Conservation (phyloP, 192 early-diverging fungal species). For the Chytriomyces sp. region DNA sequence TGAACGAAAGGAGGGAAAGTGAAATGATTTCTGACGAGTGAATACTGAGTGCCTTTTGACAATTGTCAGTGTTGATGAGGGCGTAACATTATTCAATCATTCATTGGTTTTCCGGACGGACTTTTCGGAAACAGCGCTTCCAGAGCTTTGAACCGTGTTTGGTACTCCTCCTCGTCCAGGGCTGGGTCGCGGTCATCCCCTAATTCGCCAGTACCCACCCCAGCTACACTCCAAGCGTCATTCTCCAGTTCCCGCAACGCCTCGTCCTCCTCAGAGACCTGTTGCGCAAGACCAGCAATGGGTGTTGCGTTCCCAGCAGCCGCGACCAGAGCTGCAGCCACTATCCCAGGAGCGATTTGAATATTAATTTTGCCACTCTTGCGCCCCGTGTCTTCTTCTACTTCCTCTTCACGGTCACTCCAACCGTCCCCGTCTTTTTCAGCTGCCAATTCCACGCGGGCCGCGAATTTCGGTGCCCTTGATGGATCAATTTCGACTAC, state of each 20-base stretch:
- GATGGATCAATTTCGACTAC: too few species aligned
- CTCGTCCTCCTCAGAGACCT: background rate
- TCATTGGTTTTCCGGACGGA: background rate
- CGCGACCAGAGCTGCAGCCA: background rate
- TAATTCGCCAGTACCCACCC: background rate
- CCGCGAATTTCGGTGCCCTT: too few species aligned
- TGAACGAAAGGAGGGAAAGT: too few species aligned
- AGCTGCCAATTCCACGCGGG: background rate
- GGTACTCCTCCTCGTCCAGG: background rate
- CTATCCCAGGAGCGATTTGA: background rate
- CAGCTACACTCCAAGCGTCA: background rate
- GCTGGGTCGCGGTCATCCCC: background rate
- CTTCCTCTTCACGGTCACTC: slow-evolving; percentile 20
- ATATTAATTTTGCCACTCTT: too few species aligned
- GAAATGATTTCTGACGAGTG: too few species aligned
- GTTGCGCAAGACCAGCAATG: background rate
- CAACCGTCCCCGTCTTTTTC: slow-evolving; percentile 1
- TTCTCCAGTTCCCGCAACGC: background rate
- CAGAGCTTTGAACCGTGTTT: slow-evolving; percentile 5
- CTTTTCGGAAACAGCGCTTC: slow-evolving; percentile 5
- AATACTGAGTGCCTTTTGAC: too few species aligned
- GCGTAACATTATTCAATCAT: too few species aligned
- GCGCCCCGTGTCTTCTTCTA: background rate
- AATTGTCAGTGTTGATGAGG: too few species aligned
- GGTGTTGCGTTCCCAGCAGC: background rate